Evolutionary conservation across 2,329 filamentous ascomycete species (phyloP).

Genomic region (Davidsoniella virescens): DNA sequence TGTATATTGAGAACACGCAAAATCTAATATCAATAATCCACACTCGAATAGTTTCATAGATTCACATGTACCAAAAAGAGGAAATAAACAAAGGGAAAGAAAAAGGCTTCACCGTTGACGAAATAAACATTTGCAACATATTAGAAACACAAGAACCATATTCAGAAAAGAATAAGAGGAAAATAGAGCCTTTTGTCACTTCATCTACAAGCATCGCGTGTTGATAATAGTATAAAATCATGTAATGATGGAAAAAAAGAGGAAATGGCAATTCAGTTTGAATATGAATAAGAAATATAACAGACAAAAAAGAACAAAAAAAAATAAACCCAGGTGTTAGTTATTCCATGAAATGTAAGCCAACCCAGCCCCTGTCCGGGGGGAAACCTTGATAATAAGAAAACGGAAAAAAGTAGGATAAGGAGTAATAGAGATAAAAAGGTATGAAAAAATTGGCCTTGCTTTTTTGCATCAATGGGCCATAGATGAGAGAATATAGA

Average conservation of each 20-base stretch:
- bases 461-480: not conserved
- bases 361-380: not conserved
- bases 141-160: no score
- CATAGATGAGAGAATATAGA: not conserved
- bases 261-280: no score
- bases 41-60: not conserved
- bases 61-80: no score
- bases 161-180: no score
- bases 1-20: not conserved
- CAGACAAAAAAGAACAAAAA: not conserved
- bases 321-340: not conserved
- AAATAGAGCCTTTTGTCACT: no score
- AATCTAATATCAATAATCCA: not conserved
- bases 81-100: no score
- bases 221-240: not conserved
- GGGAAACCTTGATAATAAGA: not conserved
- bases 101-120: no score
- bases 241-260: not conserved
- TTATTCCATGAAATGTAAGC: slow-evolving; percentile 1
- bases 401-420: not conserved
- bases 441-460: not conserved
- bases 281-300: not conserved
- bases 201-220: no score
- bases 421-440: not conserved
- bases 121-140: not conserved